These are phyloP conservation scores for Thalassiosira profunda DNA, from an alignment of 108 stramenopile genomes.

Conservation along the genomic window DNA sequence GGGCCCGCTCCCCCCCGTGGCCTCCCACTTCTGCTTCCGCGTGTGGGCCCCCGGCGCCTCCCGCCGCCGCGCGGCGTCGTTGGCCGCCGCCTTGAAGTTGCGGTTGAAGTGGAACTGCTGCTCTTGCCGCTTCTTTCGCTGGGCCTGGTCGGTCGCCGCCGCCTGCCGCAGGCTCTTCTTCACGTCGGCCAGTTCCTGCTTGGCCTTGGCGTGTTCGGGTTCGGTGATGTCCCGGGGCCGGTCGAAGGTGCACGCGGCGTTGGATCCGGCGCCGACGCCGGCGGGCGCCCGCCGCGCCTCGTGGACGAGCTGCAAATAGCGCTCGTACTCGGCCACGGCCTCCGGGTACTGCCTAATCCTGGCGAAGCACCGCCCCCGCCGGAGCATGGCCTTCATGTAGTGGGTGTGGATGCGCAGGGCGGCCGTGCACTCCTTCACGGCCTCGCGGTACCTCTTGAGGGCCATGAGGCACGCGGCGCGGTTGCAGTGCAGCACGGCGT, in stretches of 20 bases:
- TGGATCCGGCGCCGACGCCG: slow-evolving; percentile 12
- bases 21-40: slow-evolving; percentile 22
- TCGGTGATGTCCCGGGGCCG: slow-evolving; percentile 65
- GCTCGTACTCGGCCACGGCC: slow-evolving; percentile 73
- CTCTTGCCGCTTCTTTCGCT: slow-evolving; percentile 34
- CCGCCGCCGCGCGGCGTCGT: slow-evolving; percentile 27
- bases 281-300: slow-evolving; percentile 51
- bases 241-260: slow-evolving; percentile 73
- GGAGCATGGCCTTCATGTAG: slow-evolving; percentile 91
- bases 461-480: slow-evolving; percentile 92
- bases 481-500: slow-evolving; percentile 91
- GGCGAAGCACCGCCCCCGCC: slow-evolving; percentile 81
- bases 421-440: slow-evolving; percentile 81
- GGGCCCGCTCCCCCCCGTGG: neutral
- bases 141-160: slow-evolving; percentile 29
- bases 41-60: slow-evolving; percentile 32
- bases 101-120: slow-evolving; percentile 50
- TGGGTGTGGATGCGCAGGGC: slow-evolving; percentile 84
- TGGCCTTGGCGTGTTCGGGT: slow-evolving; percentile 52
- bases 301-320: slow-evolving; percentile 67
- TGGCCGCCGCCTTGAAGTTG: slow-evolving; percentile 48
- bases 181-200: slow-evolving; percentile 69
- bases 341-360: slow-evolving; percentile 70
- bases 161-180: slow-evolving; percentile 50
- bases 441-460: slow-evolving; percentile 66